These are phyloP conservation scores for Monilinia polystroma DNA, from an alignment of 2,329 filamentous ascomycete genomes.

Conservation along the genomic window DNA sequence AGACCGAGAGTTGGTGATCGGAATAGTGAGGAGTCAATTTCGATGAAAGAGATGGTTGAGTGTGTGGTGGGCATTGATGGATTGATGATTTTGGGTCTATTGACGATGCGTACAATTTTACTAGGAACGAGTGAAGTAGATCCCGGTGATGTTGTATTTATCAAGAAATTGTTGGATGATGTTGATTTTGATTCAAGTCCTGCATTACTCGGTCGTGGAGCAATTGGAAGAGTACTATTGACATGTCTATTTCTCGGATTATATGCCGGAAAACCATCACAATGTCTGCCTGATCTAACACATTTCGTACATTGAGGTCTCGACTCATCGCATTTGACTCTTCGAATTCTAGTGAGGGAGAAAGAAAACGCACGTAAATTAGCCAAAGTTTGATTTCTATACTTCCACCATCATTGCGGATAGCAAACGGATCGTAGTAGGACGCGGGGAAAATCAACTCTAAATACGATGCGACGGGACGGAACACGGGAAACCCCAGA, in stretches of 20 bases:
- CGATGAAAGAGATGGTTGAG: constrained; percentile 10
- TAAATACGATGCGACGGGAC: not conserved
- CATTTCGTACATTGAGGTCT: constrained; percentile 62
- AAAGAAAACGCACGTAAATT: constrained; percentile 16
- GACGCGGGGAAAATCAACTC: constrained; percentile 19
- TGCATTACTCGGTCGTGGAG: constrained; percentile 28
- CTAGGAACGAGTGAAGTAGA: not conserved
- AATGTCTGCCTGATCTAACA: constrained; percentile 56
- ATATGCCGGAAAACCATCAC: constrained; percentile 56
- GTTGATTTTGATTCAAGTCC: constrained; percentile 7
- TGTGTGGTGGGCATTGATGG: constrained; percentile 22
- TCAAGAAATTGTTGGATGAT: constrained; percentile 21
- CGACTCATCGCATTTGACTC: constrained; percentile 66
- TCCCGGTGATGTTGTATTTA: constrained; percentile 6
- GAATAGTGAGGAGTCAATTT: not conserved
- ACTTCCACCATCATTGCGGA: not conserved
- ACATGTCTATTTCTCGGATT: constrained; percentile 27
- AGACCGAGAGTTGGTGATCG: constrained; percentile 15
- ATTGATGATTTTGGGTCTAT: constrained; percentile 17
- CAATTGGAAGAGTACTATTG: constrained; percentile 32
- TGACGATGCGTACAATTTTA: not conserved
- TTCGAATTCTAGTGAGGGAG: constrained; percentile 49
- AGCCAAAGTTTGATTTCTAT: not conserved
- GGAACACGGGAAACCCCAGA: not conserved
- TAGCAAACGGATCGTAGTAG: not conserved